Evolutionary conservation across 768 basidiomycete genomes (phyloP).

Genomic region (Aureoboletus auriporus): DNA sequence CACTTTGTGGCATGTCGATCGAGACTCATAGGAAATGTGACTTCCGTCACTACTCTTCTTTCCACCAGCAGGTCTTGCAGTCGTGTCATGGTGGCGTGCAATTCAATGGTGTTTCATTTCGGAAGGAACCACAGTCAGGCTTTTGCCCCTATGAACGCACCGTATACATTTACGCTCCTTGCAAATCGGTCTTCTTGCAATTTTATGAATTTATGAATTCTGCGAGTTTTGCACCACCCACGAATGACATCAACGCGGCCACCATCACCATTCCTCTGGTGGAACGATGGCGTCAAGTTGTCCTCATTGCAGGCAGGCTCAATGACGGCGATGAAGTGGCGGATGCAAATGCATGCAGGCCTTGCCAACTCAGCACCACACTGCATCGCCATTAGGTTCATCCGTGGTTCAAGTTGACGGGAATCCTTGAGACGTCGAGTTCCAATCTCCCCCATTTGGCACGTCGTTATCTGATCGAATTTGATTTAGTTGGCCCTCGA

Average conservation of each 20-base stretch:
- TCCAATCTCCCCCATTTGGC: conserved; percentile 7
- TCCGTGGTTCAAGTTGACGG: conserved; percentile 11
- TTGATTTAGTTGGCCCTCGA: conserved; percentile 42
- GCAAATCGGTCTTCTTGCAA: conserved; percentile 11
- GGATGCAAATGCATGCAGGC: conserved; percentile 7
- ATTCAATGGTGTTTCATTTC: not conserved
- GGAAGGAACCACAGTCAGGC: not conserved
- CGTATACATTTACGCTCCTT: not conserved
- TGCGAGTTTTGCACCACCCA: conserved; percentile 1
- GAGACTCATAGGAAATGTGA: too few species aligned
- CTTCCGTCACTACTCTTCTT: not conserved
- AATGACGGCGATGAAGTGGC: conserved; percentile 13
- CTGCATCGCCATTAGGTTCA: conserved; percentile 12
- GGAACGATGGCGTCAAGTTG: conserved; percentile 6
- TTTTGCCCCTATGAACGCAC: conserved; percentile 4
- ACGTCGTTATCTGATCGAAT: conserved; percentile 10
- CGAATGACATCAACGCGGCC: conserved; percentile 5
- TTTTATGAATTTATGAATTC: conserved; percentile 4
- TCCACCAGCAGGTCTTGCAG: not conserved
- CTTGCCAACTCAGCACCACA: conserved; percentile 1
- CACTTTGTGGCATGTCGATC: not conserved
- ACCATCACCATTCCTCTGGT: conserved; percentile 2
- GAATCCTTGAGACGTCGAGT: too few species aligned
- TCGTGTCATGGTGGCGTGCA: not conserved
- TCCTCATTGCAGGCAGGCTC: conserved; percentile 13